These are phyloP conservation scores for Claviceps fusiformis DNA, from an alignment of 2,329 filamentous ascomycete genomes.

Conservation along the genomic window DNA sequence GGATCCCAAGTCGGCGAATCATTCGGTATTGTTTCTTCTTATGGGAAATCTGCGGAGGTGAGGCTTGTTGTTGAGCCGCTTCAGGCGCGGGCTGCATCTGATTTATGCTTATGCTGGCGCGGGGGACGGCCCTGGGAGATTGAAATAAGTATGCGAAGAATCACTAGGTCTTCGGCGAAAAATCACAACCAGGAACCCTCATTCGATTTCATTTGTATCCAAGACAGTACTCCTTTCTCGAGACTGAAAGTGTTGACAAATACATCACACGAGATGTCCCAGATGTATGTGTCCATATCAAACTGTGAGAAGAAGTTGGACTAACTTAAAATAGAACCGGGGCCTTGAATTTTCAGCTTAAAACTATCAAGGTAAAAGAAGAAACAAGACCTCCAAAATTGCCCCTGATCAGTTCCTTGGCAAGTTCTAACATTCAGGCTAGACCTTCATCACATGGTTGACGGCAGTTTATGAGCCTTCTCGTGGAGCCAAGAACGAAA, in stretches of 20 bases:
- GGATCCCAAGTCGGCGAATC: not conserved
- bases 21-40: not conserved
- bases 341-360: not conserved
- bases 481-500: not conserved
- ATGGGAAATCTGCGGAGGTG: not conserved
- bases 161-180: no score
- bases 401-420: not conserved
- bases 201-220: no score
- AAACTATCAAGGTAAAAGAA: not conserved
- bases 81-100: not conserved
- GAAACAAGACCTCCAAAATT: not conserved
- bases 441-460: not conserved
- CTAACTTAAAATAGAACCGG: not conserved
- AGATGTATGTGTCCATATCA: no score
- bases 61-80: not conserved
- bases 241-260: no score
- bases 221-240: no score
- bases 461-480: not conserved
- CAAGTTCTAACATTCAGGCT: not conserved
- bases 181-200: no score
- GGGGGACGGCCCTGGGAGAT: no score
- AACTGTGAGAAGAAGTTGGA: not conserved
- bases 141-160: no score
- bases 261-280: no score
- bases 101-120: not conserved